Base-by-base conservation (phyloP, 306 rosid genomes). In the Rosa lucieae region DNA sequence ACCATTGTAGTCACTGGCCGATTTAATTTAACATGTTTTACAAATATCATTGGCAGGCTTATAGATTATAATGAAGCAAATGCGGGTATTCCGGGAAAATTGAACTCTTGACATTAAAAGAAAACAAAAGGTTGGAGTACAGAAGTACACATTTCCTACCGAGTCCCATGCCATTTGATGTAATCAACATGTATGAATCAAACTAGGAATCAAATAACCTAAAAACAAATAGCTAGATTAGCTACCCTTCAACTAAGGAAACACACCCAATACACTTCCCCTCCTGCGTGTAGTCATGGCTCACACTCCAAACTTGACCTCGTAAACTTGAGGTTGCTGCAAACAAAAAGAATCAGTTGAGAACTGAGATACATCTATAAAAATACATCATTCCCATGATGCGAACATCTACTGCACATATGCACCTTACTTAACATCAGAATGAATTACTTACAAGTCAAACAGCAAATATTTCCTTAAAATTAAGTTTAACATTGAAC, bases 291-390 rank as follows among this genome's bases (percentile, higher is more conserved):
- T 8, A 32, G 32, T 18, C 53, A 8, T 10, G 13, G 11, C 15
- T 89, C 88, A 94, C 63, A 79, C 85, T 56, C 82, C 85, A 79
- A 92, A 95, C 89, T 84, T 95, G 23, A 98, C 93, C 83, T 90
- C 96, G 75, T 93, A 95, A 29, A 82, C 67, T 83, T 91, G 88
- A 0, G 96, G 97, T 87, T 85, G 85, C 99, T 95, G 94, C 91
- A 86, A n/a, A 86, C 51, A 74, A 63, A 44, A 13, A 70, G 23
- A 29, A 15, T 6, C 11, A 43, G 42, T 51, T 67, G 52, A 43
- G 4, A 43, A 78, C 68, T 5, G 6, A 21, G 26, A 48, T 48
- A 26, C 51, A 37, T 61, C 17, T 12, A 4, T 6, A 65, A 23
- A 13, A 5, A 71, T 11, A 29, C 37, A 5, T 6, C 35, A 21